Conservation (phyloP, 2,329 filamentous ascomycete species). For the Colletotrichum endophyticum region DNA sequence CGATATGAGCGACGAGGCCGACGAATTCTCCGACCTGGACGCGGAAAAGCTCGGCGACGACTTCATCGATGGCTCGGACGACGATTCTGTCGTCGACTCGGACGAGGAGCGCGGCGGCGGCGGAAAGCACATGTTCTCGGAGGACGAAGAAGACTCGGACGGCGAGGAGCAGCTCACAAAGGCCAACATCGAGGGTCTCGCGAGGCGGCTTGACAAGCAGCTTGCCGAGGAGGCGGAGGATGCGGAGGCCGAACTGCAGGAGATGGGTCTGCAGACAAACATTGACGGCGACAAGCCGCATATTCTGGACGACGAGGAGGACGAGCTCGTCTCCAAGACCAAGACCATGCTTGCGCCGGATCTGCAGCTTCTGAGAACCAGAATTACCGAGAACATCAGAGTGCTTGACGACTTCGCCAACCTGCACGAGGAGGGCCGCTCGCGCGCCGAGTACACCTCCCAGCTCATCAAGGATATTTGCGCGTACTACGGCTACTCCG, state of each 20-base stretch:
- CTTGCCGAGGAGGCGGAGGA: slow-evolving; percentile 80
- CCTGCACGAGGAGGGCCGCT: slow-evolving; percentile 78
- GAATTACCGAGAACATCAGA: slow-evolving; percentile 92
- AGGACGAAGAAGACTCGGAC: slow-evolving; percentile 89
- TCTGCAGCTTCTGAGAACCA: slow-evolving; percentile 82
- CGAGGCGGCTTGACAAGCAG: slow-evolving; percentile 81
- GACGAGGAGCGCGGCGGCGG: slow-evolving; percentile 64
- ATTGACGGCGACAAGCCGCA: slow-evolving; percentile 79
- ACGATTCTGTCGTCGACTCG: slow-evolving; percentile 72
- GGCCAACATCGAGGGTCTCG: slow-evolving; percentile 93
- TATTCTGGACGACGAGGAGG: slow-evolving; percentile 67
- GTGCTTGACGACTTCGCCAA: slow-evolving; percentile 89
- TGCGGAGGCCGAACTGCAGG: slow-evolving; percentile 83
- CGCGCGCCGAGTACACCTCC: slow-evolving; percentile 84
- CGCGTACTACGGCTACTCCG: slow-evolving; percentile 95
- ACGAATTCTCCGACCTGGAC: slow-evolving; percentile 47
- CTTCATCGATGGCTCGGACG: slow-evolving; percentile 61
- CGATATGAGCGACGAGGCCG: slow-evolving; percentile 48
- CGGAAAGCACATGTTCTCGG: slow-evolving; percentile 82
- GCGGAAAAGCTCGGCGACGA: slow-evolving; percentile 55
- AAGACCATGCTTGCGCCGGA: slow-evolving; percentile 80
- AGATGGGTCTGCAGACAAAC: slow-evolving; percentile 90
- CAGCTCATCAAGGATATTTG: slow-evolving; percentile 92
- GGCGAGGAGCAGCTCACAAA: slow-evolving; percentile 90
- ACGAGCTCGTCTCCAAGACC: slow-evolving; percentile 61